A percentile compares a stretch with the other conserved stretches of the same genome.
phyloP scores from a whole-genome alignment of 2,329 filamentous ascomycete species.

The Xylaria sp. region DNA sequence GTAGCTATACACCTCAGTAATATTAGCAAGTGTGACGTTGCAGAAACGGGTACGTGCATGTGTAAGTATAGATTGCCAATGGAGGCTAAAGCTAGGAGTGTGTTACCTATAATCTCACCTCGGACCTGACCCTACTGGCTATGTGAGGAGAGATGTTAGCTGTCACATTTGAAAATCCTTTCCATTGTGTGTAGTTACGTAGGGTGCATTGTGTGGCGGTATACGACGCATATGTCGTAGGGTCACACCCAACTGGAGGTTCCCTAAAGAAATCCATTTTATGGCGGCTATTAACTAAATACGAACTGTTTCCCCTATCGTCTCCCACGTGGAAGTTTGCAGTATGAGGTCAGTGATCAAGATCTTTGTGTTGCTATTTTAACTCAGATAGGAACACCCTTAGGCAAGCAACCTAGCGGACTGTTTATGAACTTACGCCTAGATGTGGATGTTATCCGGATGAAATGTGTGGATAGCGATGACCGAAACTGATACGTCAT shows the following conservation, averaged over 20 bases:
- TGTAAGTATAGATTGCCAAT: neutral
- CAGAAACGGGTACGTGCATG: neutral
- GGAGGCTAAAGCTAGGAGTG: neutral
- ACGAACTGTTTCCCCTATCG: neutral
- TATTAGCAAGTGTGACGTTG: neutral
- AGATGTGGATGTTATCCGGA: neutral
- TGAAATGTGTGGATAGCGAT: neutral
- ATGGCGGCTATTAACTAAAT: neutral
- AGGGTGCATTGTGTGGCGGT: slow-evolving; percentile 14
- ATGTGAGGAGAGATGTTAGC: neutral
- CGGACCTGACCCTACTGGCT: neutral
- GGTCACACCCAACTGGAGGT: neutral
- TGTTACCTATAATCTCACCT: neutral
- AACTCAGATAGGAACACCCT: neutral
- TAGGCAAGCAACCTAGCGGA: neutral
- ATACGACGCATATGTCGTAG: neutral
- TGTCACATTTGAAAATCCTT: slow-evolving; percentile 13
- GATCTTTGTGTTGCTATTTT: neutral
- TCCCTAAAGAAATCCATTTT: neutral
- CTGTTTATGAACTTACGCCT: neutral
- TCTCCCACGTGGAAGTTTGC: neutral
- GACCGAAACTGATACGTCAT: slow-evolving; percentile 28
- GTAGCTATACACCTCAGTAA: neutral
- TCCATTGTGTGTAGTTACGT: slow-evolving; percentile 17
- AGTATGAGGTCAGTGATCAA: neutral